A percentile compares a stretch with the other conserved stretches of the same genome.
phyloP scores from a whole-genome alignment of 2,329 filamentous ascomycete genomes.

The Fusarium piperis region DNA sequence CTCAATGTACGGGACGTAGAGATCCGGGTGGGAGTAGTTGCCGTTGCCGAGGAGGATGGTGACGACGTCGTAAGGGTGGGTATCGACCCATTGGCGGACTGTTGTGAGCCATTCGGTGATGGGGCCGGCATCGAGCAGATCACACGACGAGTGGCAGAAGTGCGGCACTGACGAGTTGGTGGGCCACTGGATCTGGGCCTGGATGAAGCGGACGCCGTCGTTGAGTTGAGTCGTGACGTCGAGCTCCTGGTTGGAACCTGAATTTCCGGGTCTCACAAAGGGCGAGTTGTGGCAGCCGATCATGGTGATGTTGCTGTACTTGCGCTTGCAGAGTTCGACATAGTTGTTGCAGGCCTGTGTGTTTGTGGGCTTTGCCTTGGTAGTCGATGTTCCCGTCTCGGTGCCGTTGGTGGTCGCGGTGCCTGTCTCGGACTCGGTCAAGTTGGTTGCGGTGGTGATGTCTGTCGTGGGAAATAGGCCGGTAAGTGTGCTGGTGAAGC shows the following conservation, averaged over 20 bases:
- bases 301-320: conserved; percentile 84
- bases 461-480: conserved; percentile 53
- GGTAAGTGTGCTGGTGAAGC: conserved; percentile 56
- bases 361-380: conserved; percentile 63
- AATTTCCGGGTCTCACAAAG: conserved; percentile 75
- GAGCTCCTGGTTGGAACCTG: conserved; percentile 79
- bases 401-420: conserved; percentile 51
- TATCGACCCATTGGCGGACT: conserved; percentile 77
- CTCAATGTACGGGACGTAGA: conserved; percentile 76
- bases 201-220: conserved; percentile 75
- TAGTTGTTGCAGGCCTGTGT: conserved; percentile 84
- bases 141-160: conserved; percentile 87
- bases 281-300: conserved; percentile 85
- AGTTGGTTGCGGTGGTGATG: neutral
- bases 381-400: conserved; percentile 47
- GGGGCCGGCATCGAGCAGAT: conserved; percentile 82
- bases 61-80: conserved; percentile 86
- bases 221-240: conserved; percentile 76
- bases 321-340: conserved; percentile 77
- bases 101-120: conserved; percentile 76
- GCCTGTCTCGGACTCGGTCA: conserved; percentile 23
- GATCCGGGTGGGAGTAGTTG: conserved; percentile 71
- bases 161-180: conserved; percentile 63
- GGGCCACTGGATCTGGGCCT: conserved; percentile 71
- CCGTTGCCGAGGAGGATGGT: conserved; percentile 88